phyloP scores from a whole-genome alignment of 805 yeast genomes.

The Metschnikowia santaceciliae region DNA sequence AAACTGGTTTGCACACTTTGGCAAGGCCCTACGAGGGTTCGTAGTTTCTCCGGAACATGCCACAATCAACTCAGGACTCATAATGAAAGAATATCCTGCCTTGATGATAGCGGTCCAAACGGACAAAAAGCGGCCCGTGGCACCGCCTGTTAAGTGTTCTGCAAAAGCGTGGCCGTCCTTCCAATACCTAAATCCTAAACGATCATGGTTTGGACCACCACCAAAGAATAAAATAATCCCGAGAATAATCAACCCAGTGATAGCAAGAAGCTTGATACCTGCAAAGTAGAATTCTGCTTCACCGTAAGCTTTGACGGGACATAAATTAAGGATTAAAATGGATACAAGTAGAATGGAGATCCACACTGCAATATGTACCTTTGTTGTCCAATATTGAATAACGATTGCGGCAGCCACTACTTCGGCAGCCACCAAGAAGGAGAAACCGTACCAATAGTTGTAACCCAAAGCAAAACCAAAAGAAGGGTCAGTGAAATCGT shows the following conservation, averaged over 20 bases:
- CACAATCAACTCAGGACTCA: conserved; percentile 51
- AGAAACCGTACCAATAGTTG: conserved; percentile 20
- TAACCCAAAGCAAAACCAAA: conserved; percentile 20
- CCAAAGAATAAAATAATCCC: conserved; percentile 20
- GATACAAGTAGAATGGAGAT: conserved; percentile 27
- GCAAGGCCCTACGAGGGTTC: conserved; percentile 56
- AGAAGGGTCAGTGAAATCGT: conserved; percentile 17
- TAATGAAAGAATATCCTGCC: conserved; percentile 27
- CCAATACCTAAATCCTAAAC: conserved; percentile 21
- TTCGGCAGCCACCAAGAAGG: conserved; percentile 19
- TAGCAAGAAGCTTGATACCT: conserved; percentile 18
- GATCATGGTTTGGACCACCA: conserved; percentile 20
- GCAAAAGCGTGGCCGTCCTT: conserved; percentile 33
- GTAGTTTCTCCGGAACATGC: conserved; percentile 56
- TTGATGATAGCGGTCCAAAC: conserved; percentile 25
- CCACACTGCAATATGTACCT: conserved; percentile 36
- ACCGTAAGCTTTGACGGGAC: conserved; percentile 17
- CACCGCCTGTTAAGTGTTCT: conserved; percentile 37
- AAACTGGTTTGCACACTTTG: conserved; percentile 58
- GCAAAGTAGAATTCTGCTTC: conserved; percentile 20
- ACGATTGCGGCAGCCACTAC: conserved; percentile 18
- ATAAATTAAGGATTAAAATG: conserved; percentile 13
- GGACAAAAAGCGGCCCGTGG: conserved; percentile 21
- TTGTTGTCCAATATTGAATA: conserved; percentile 19
- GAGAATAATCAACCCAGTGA: conserved; percentile 19